Percentiles rank a stretch among this genome's conserved stretches.
Conservation (phyloP, 2,329 filamentous ascomycete genomes). For the Talaromyces sp. region DNA sequence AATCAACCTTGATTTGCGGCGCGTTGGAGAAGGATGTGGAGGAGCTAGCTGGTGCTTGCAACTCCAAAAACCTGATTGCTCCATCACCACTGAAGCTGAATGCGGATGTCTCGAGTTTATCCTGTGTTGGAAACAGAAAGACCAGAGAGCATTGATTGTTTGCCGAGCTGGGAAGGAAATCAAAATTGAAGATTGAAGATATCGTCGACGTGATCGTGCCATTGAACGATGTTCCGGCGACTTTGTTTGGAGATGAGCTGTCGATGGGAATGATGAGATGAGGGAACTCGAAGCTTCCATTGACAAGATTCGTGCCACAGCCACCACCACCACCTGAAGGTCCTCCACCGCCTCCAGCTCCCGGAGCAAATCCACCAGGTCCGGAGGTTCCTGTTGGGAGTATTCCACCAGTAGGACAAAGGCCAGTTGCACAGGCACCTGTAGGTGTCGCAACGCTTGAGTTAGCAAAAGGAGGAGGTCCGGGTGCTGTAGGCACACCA, state of each 20-base stretch:
- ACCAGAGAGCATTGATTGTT: slow-evolving; percentile 62
- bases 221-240: slow-evolving; percentile 54
- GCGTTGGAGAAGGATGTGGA: slow-evolving; percentile 55
- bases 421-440: neutral
- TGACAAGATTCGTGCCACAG: slow-evolving; percentile 46
- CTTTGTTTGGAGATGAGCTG: slow-evolving; percentile 50
- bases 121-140: slow-evolving; percentile 61
- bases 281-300: slow-evolving; percentile 54
- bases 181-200: slow-evolving; percentile 67
- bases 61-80: slow-evolving; percentile 51
- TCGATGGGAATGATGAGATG: slow-evolving; percentile 63
- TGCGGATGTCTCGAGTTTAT: slow-evolving; percentile 58
- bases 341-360: slow-evolving; percentile 18
- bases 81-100: slow-evolving; percentile 57
- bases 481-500: slow-evolving; percentile 8
- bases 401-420: neutral
- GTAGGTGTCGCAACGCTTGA: slow-evolving; percentile 3
- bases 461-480: slow-evolving; percentile 16
- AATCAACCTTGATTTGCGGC: slow-evolving; percentile 46
- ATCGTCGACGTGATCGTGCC: slow-evolving; percentile 54
- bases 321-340: slow-evolving; percentile 15
- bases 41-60: slow-evolving; percentile 46
- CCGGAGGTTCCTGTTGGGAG: slow-evolving; percentile 3
- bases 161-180: slow-evolving; percentile 53
- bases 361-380: neutral